phyloP scores from a whole-genome alignment of 2,329 filamentous ascomycete genomes.

The Seiridium unicorne region DNA sequence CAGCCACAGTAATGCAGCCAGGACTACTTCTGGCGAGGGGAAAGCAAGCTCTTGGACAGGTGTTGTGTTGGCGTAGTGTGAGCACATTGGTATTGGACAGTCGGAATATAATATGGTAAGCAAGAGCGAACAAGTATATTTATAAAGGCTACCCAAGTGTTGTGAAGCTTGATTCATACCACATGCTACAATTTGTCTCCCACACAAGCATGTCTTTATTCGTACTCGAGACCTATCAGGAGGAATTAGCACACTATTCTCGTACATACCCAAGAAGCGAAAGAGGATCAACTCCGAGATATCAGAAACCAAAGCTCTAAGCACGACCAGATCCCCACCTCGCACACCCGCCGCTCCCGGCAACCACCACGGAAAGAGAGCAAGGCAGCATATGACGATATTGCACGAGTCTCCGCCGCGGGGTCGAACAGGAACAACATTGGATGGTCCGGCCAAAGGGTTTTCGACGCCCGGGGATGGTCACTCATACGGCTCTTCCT shows the following conservation, averaged over 20 bases:
- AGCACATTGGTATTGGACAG: too few relatives aligned
- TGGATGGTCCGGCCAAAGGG: constrained; percentile 10
- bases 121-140: too few relatives aligned
- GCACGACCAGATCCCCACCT: constrained; percentile 32
- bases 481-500: constrained; percentile 12
- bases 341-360: constrained; percentile 16
- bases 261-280: too few relatives aligned
- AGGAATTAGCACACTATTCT: neutral
- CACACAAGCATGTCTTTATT: too few relatives aligned
- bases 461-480: constrained; percentile 13
- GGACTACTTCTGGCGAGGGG: too few relatives aligned
- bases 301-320: constrained; percentile 30
- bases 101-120: too few relatives aligned
- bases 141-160: too few relatives aligned
- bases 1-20: too few relatives aligned
- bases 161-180: too few relatives aligned
- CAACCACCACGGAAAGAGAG: constrained; percentile 18
- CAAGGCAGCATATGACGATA: constrained; percentile 33
- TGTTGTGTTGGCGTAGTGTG: too few relatives aligned
- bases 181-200: too few relatives aligned
- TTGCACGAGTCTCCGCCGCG: constrained; percentile 27
- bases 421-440: neutral
- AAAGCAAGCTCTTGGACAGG: too few relatives aligned
- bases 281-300: neutral
- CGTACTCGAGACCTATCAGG: neutral